Percentiles rank a stretch among this genome's conserved stretches.
Evolutionary conservation across 768 basidiomycete genomes (phyloP).

Genomic region (Sporobolomyces roseus): DNA sequence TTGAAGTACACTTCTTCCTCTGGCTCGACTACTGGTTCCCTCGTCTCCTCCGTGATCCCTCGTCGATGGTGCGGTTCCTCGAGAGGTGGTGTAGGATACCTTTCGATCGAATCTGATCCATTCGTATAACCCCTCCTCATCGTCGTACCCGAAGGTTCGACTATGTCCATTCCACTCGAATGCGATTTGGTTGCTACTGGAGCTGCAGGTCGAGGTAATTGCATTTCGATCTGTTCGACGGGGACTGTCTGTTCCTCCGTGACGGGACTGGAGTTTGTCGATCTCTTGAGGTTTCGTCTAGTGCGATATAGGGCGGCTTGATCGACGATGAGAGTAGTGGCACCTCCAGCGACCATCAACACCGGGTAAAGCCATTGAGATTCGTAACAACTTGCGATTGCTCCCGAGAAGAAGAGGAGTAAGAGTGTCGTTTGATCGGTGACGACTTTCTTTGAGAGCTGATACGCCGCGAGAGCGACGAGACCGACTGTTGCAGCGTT

Average conservation of each 20-base stretch:
- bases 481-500: slow-evolving; percentile 59
- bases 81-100: slow-evolving; percentile 12
- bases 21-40: not conserved
- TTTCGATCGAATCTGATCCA: not conserved
- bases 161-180: not conserved
- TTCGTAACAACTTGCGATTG: slow-evolving; percentile 56
- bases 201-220: slow-evolving; percentile 1
- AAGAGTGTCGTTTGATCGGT: slow-evolving; percentile 54
- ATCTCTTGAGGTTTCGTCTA: not conserved
- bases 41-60: not conserved
- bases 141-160: slow-evolving; percentile 20
- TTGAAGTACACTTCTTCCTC: slow-evolving; percentile 10
- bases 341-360: slow-evolving; percentile 53
- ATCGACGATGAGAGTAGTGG: slow-evolving; percentile 53
- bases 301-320: not conserved
- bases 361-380: slow-evolving; percentile 58
- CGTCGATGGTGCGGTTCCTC: not conserved
- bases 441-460: slow-evolving; percentile 54
- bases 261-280: not conserved
- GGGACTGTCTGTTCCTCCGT: not conserved
- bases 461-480: slow-evolving; percentile 57
- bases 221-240: slow-evolving; percentile 11
- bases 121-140: slow-evolving; percentile 16
- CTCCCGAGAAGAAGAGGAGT: slow-evolving; percentile 53
- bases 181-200: not conserved